Evolutionary conservation across 2,329 filamentous ascomycete genomes (phyloP), one percentile per base, ranked within the genome.

Genomic region (Zelopaecilomyces penicillatus): DNA sequence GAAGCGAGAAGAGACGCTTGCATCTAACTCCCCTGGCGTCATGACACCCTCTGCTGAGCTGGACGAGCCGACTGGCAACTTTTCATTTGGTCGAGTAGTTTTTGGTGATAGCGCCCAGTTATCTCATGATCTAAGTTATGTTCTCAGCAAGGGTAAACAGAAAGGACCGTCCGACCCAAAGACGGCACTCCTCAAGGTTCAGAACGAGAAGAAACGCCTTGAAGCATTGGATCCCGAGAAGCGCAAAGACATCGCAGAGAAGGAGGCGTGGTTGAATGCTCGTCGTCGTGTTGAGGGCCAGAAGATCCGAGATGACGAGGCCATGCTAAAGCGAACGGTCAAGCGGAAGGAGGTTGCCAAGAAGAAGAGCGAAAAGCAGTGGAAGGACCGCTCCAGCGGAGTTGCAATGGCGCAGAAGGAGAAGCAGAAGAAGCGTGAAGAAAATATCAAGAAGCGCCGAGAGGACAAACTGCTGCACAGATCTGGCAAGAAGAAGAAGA

Each of bases 211-310:
- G 68, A 81, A 83, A 56, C 83, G 89, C 29, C 69, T 97, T 30
- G 76, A 82, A 37, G 76, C 71, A 29, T 78, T 95, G 58, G 85
- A 91, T 55, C 79, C 83, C 1, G 78, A 80, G 53, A 95, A 95
- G 69, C 84, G 85, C 45, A 82, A 82, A 50, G 87, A 95, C 48
- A 83, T 97, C 37, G 82, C 89, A 49, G 87, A 96, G 65, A 97
- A 97, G 71, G 91, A 98, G 57, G 73, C 83, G 46, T 98, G 93
- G 93, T 73, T 96, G 47, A 91, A 86, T 39, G 93, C 93, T 3
- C 85, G 91, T 65, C 87, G 88, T 65, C 82, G 85, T 27, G 88
- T 85, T 2, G 87, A 95, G 62, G 93, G 93, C 40, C 90, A 95
- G 60, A 86, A 87, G 61, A 83, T 96, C 31, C 82, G 81, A 48